These are phyloP conservation scores for Canna indica DNA, from an alignment of 176 grass and related monocot genomes.

Conservation along the genomic window DNA sequence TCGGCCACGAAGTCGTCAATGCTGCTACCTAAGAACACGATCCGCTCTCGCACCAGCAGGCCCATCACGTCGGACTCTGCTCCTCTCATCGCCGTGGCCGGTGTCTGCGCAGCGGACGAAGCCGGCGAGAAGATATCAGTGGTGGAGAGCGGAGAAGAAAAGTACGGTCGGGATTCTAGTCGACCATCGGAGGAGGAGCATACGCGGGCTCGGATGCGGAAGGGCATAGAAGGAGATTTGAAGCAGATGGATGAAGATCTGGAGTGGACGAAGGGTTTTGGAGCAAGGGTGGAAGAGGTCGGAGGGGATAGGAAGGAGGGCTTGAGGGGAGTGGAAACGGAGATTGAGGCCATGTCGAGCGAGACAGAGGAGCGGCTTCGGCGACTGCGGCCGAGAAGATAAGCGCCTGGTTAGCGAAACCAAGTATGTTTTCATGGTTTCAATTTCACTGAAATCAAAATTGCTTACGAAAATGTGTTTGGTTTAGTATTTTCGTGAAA, in stretches of 20 bases:
- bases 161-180: background rate
- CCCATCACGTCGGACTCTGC: constrained; percentile 42
- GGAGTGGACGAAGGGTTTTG: background rate
- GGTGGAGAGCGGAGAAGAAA: background rate
- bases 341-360: constrained; percentile 19
- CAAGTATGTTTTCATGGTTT: no score
- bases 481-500: no score
- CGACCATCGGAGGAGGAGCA: constrained; percentile 27
- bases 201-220: background rate
- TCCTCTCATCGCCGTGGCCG: constrained; percentile 27
- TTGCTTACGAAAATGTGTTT: no score
- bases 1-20: constrained; percentile 89
- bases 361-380: constrained; percentile 20
- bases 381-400: background rate
- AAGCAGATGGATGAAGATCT: background rate
- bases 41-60: constrained; percentile 62
- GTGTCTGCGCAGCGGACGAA: constrained; percentile 6
- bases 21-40: constrained; percentile 80
- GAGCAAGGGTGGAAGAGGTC: background rate
- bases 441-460: no score
- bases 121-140: background rate
- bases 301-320: constrained; percentile 13
- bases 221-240: background rate
- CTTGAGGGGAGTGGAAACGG: constrained; percentile 21
- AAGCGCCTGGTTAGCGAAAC: no score